Evolutionary conservation across 2,329 filamentous ascomycete species (phyloP).

Genomic region (Apiospora koreana): DNA sequence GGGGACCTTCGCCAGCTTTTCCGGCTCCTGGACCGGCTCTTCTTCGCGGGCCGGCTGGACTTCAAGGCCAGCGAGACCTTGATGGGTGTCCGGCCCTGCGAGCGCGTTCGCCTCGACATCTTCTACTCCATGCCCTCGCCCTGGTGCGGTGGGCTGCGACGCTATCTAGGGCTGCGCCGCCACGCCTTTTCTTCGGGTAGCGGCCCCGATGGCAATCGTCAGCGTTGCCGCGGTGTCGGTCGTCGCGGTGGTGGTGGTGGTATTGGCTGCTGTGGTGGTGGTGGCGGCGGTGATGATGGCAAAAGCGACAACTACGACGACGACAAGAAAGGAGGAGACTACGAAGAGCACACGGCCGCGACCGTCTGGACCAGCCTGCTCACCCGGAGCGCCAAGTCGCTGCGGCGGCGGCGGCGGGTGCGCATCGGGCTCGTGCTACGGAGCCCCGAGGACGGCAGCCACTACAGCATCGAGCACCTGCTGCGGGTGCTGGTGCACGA

Average conservation of each 20-base stretch:
- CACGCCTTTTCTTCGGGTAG: neutral
- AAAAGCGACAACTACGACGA: neutral
- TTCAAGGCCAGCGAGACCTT: neutral
- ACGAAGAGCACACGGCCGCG: neutral
- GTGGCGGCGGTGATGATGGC: too few relatives aligned
- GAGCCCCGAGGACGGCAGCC: neutral
- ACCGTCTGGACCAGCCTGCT: neutral
- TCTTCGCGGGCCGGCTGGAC: neutral
- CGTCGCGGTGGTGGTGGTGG: neutral
- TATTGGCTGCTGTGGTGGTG: neutral
- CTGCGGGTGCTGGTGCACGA: neutral
- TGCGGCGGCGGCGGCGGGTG: neutral
- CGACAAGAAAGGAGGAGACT: neutral
- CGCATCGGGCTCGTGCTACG: neutral
- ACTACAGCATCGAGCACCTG: conserved; percentile 3
- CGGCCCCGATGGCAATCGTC: neutral
- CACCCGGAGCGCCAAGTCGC: neutral
- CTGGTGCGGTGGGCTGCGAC: neutral
- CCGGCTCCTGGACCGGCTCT: neutral
- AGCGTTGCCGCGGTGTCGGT: neutral
- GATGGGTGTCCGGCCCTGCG: neutral
- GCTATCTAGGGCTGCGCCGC: neutral
- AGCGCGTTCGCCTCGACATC: neutral
- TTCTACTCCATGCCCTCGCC: neutral
- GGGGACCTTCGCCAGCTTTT: neutral